Evolutionary conservation across 1,284 basidiomycete genomes (phyloP).

Genomic region (Mycena citricolor): DNA sequence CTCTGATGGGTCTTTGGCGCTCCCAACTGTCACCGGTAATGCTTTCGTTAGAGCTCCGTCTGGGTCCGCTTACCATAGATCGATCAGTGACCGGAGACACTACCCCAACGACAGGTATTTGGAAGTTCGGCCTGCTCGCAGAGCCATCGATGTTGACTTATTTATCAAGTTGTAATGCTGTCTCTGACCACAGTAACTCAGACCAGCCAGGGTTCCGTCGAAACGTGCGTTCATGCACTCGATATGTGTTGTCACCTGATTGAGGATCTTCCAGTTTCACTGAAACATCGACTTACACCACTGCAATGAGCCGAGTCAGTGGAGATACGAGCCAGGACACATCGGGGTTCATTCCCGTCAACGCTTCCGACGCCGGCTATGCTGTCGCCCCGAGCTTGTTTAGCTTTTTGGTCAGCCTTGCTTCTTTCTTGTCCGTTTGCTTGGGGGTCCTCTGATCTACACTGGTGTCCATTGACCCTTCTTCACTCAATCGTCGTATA

Average conservation of each 20-base stretch:
- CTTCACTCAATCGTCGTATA: not conserved
- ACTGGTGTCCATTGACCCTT: conserved; percentile 3
- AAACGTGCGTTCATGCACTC: conserved; percentile 20
- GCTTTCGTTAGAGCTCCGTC: not conserved
- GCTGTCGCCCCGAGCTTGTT: not conserved
- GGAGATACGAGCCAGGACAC: conserved; percentile 23
- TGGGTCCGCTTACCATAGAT: conserved; percentile 5
- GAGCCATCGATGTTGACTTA: not conserved
- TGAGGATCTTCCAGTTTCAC: conserved; percentile 5
- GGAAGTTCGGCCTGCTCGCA: not conserved
- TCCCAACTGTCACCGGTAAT: conserved; percentile 20
- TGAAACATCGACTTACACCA: conserved; percentile 9
- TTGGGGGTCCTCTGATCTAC: conserved; percentile 3
- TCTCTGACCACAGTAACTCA: conserved; percentile 25
- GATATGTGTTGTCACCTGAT: not conserved
- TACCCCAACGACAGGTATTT: conserved; percentile 18
- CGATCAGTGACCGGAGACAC: conserved; percentile 14
- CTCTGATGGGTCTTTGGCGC: conserved; percentile 8
- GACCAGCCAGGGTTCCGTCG: conserved; percentile 19
- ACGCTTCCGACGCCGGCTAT: conserved; percentile 19
- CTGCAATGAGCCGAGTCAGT: conserved; percentile 21
- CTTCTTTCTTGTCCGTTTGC: not conserved
- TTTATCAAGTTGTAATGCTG: conserved; percentile 11
- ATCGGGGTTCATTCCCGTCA: conserved; percentile 34
- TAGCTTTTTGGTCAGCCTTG: conserved; percentile 7